phyloP scores from a whole-genome alignment of 495 filamentous ascomycete genomes.

The Apiosordaria backusii region DNA sequence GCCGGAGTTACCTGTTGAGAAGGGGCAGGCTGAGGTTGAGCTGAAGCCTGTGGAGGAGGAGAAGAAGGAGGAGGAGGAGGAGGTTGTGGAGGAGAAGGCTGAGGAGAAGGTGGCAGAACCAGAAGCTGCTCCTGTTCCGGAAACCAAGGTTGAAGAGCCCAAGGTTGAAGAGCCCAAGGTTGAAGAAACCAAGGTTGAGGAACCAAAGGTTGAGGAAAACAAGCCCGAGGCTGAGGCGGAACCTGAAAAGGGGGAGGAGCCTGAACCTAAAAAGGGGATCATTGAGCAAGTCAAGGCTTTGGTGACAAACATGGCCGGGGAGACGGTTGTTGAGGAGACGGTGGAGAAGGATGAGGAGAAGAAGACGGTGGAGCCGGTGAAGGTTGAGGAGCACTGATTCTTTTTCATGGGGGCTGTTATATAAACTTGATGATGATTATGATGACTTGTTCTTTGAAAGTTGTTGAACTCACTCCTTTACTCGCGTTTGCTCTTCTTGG shows the following conservation, averaged over 20 bases:
- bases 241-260: background rate
- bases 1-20: background rate
- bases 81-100: slow-evolving; percentile 21
- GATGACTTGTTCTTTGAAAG: background rate
- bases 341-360: slow-evolving; percentile 34
- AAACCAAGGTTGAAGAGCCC: slow-evolving; percentile 12
- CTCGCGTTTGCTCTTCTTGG: background rate
- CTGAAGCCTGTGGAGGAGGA: slow-evolving; percentile 39
- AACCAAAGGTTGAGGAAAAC: slow-evolving; percentile 21
- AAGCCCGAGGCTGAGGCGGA: slow-evolving; percentile 9
- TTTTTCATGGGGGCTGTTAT: no score
- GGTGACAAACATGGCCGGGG: slow-evolving; percentile 56
- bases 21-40: slow-evolving; percentile 37
- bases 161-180: slow-evolving; percentile 27
- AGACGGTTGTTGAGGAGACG: slow-evolving; percentile 44
- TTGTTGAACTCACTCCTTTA: background rate
- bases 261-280: background rate
- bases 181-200: slow-evolving; percentile 9
- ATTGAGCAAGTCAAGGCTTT: slow-evolving; percentile 33
- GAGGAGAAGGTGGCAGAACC: slow-evolving; percentile 9
- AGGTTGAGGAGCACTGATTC: slow-evolving; percentile 28
- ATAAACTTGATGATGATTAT: background rate
- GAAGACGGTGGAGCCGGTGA: slow-evolving; percentile 35
- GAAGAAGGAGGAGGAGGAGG: slow-evolving; percentile 16
- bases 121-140: background rate